Base-by-base conservation (phyloP, 1,139 yeast genomes). In the Suhomyces panamericanus region DNA sequence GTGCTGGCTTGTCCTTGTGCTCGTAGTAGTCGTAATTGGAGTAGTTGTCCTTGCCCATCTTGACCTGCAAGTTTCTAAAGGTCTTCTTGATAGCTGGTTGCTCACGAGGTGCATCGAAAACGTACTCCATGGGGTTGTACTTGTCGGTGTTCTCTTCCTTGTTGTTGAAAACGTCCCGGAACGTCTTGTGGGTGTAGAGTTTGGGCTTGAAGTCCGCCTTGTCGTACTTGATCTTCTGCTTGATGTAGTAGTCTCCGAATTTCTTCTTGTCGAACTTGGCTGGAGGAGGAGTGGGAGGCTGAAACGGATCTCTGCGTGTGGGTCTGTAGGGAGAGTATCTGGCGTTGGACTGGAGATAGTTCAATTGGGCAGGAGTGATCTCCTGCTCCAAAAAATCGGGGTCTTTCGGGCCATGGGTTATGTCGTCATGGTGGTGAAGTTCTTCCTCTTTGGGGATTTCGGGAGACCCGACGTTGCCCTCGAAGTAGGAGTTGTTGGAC, bases 81-180 rank as follows among this genome's bases (percentile, higher is more conserved):
- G 69, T 71, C 37, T 55, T 54, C 36, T 59, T 58, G 24, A 70
- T 49, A 33, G 63, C 60, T 56, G 38, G 56, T 17, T 53, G 53
- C 32, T 51, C 51, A 9, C 50, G 62, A 2, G 62, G 59, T 30
- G 58, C 64, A 32, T 68, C 68, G 52, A 74, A 74, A 6, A 74
- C 78, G 33, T 59, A 53, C 48, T 72, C 77, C 57, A 70, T 70
- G 5, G 78, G 78, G 47, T 70, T 72, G 46, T 68, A 69, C 41
- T 61, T 63, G 31, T 62, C 66, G 27, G 57, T 52, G 20, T 54
- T 57, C 35, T 69, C 73, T 8, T 64, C 64, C 29, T 51, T 49
- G 43, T 73, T 70, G 14, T 57, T 53, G 48, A 73, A 73, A 6
- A 73, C 75, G 7, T 72, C 75, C 30, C 60, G 53, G 49, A 73